Conservation (phyloP, 768 basidiomycete species). For the Leccinum arenicola region DNA sequence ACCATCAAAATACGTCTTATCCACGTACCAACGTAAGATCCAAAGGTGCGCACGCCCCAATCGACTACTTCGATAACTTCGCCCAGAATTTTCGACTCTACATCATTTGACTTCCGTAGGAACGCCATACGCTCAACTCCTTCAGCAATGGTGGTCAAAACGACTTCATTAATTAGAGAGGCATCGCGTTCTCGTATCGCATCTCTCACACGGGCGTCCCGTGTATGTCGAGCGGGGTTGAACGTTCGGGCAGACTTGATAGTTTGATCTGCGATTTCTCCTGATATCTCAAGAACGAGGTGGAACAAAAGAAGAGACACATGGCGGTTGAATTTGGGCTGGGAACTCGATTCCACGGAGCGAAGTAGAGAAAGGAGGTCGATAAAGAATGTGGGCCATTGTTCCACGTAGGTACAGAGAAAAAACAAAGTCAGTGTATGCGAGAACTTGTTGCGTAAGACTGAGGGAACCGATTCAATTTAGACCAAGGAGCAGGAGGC, state of each 20-base stretch:
- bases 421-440: constrained; percentile 89
- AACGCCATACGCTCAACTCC: constrained; percentile 55
- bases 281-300: constrained; percentile 90
- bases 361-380: constrained; percentile 75
- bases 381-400: constrained; percentile 84
- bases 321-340: constrained; percentile 73
- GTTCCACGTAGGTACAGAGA: constrained; percentile 79
- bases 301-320: constrained; percentile 89
- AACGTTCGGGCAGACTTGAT: constrained; percentile 84
- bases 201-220: constrained; percentile 86
- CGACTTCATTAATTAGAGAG: constrained; percentile 78
- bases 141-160: constrained; percentile 78
- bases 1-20: background rate
- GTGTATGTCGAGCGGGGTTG: constrained; percentile 63
- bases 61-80: constrained; percentile 78
- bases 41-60: constrained; percentile 89
- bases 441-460: constrained; percentile 92
- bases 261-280: constrained; percentile 95
- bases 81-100: constrained; percentile 50
- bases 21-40: constrained; percentile 87
- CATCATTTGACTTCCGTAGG: constrained; percentile 45
- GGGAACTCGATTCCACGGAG: constrained; percentile 51
- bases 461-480: constrained; percentile 37
- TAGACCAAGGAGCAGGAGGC: background rate
- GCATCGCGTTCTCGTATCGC: constrained; percentile 90